Percentiles rank a stretch among this genome's conserved stretches.
Evolutionary conservation across 2,329 filamentous ascomycete species (phyloP).

Genomic region (Venturiaceae sp.): DNA sequence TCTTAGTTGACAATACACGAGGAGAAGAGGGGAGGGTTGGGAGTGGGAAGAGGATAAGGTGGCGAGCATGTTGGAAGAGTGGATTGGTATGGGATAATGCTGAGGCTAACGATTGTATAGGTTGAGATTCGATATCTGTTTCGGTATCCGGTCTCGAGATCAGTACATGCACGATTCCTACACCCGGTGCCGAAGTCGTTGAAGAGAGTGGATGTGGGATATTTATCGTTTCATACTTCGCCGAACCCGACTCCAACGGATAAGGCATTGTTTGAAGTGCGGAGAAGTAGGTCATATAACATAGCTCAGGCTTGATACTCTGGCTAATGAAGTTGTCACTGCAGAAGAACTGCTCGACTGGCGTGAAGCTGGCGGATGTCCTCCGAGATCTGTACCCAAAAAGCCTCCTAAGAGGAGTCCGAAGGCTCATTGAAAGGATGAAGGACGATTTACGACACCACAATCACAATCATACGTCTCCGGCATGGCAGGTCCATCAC

Average conservation of each 20-base stretch:
- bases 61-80: not conserved
- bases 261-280: conserved; percentile 8
- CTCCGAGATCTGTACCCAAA: not conserved
- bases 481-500: not conserved
- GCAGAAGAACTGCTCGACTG: conserved; percentile 9
- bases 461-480: not conserved
- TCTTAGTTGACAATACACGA: not conserved
- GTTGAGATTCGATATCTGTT: conserved; percentile 11
- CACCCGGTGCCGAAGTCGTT: conserved; percentile 4
- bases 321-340: not conserved
- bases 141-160: conserved; percentile 9
- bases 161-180: conserved; percentile 9
- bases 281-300: conserved; percentile 2
- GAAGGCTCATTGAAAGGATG: not conserved
- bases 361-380: conserved; percentile 6
- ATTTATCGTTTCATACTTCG: conserved; percentile 9
- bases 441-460: not conserved
- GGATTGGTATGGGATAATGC: not conserved
- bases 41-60: not conserved
- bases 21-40: not conserved
- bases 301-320: not conserved
- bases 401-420: not conserved
- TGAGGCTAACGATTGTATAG: not conserved
- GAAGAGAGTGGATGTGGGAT: conserved; percentile 9
- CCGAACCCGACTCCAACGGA: conserved; percentile 7